A percentile compares a stretch with the other conserved stretches of the same genome.
Conservation (phyloP, 1,284 basidiomycete species). For the Leccinum ambiguum region DNA sequence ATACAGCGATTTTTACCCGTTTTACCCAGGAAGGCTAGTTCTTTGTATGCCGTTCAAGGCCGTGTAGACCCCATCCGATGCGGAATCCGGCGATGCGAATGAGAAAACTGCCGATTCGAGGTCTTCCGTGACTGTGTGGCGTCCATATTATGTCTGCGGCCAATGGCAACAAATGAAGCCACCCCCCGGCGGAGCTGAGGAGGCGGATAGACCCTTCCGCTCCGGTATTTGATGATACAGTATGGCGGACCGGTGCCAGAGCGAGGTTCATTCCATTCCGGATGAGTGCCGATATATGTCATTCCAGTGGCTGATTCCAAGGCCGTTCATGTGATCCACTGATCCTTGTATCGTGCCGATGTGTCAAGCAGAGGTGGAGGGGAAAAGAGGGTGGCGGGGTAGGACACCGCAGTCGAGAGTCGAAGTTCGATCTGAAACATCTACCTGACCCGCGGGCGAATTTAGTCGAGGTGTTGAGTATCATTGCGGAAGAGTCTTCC, state of each 20-base stretch:
- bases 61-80: slow-evolving; percentile 23
- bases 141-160: slow-evolving; percentile 24
- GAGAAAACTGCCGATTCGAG: slow-evolving; percentile 13
- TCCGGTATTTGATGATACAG: slow-evolving; percentile 24
- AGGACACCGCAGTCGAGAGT: slow-evolving; percentile 25
- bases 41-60: slow-evolving; percentile 13
- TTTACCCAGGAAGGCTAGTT: slow-evolving; percentile 11
- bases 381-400: slow-evolving; percentile 33
- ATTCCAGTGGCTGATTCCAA: slow-evolving; percentile 35
- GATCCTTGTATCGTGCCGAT: slow-evolving; percentile 38
- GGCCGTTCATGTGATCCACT: slow-evolving; percentile 32
- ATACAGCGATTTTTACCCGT: slow-evolving; percentile 19
- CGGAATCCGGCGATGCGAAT: slow-evolving; percentile 13
- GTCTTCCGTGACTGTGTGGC: slow-evolving; percentile 8
- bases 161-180: slow-evolving; percentile 38
- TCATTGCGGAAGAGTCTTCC: slow-evolving; percentile 1
- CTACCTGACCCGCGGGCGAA: slow-evolving; percentile 16
- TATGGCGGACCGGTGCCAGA: slow-evolving; percentile 27
- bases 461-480: slow-evolving; percentile 20
- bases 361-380: slow-evolving; percentile 46
- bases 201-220: slow-evolving; percentile 5
- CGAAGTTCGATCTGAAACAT: slow-evolving; percentile 25
- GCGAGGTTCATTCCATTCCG: slow-evolving; percentile 27
- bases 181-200: slow-evolving; percentile 29
- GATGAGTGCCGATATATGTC: slow-evolving; percentile 39